Base-by-base conservation (phyloP, 2,329 filamentous ascomycete genomes). In the Colletotrichum destructivum region DNA sequence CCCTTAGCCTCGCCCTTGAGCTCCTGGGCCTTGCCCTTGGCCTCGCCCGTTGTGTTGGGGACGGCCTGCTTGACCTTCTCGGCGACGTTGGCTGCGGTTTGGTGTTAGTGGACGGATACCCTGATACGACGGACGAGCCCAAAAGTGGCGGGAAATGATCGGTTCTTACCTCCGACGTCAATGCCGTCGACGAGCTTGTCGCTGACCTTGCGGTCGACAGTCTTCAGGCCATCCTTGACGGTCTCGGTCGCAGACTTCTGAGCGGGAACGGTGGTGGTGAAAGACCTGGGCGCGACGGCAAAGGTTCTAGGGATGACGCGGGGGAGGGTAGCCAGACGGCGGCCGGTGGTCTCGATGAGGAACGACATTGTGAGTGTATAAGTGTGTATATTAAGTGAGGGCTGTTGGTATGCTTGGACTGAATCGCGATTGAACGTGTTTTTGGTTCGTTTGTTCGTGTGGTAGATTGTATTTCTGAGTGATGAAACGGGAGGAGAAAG, bases 161-260 rank as follows among this genome's bases (percentile, higher is more conserved):
- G 84, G 86, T 35, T 84, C 87, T 71, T 83, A 91, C 90, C 80
- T 60, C 87, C 86, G 57, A 84, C 82, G 75, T 92, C 84, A 77
- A 92, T 90, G 18, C 88, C 89, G 49, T 89, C 88, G 38, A 91
- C 87, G 21, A 92, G 78, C 78, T 90, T 91, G 78, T 90, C 87
- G 71, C 87, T 87, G 52, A 92, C 88, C 61, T 82, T 85, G 40
- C 88, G 85, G 81, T 92, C 89, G 7, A 91, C 88, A 7, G 81
- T 82, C 81, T 91, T 90, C 69, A 89, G 80, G 4, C 85, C 85
- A 73, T 92, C 89, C 81, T 91, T 92, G 75, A 88, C 86, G 0
- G 84, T 75, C 68, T 91, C 88, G 62, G 86, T 82, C 3, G 85
- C 82, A 12, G 84, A 82, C 82, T 89, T 90, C 57, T 83, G 83